Evolutionary conservation across 1,139 yeast species (phyloP).

Genomic region (Lodderomyces orthopsilosis): DNA sequence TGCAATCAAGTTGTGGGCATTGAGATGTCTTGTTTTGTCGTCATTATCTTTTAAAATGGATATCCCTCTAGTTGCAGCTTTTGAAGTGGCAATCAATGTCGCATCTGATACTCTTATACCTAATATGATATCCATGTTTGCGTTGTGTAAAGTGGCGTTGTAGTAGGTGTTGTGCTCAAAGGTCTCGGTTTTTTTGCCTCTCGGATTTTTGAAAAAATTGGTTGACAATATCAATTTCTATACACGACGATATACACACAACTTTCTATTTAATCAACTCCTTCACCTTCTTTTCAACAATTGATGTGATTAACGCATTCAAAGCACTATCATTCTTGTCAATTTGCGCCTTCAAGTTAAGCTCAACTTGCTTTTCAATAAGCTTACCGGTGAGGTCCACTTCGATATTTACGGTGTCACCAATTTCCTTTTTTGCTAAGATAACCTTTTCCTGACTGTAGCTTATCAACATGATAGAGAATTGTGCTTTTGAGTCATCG

Average conservation of each 20-base stretch:
- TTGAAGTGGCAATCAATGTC: slow-evolving; percentile 87
- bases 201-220: neutral
- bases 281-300: slow-evolving; percentile 51
- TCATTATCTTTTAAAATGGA: slow-evolving; percentile 82
- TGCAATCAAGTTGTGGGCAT: slow-evolving; percentile 79
- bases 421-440: slow-evolving; percentile 60
- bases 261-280: slow-evolving; percentile 10
- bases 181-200: slow-evolving; percentile 8
- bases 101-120: slow-evolving; percentile 82
- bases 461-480: slow-evolving; percentile 86
- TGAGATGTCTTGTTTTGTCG: slow-evolving; percentile 80
- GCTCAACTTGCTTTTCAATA: slow-evolving; percentile 77
- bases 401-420: slow-evolving; percentile 78
- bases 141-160: neutral
- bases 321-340: slow-evolving; percentile 38
- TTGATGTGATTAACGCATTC: slow-evolving; percentile 41
- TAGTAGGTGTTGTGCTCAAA: neutral
- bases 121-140: slow-evolving; percentile 77
- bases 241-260: neutral
- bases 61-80: slow-evolving; percentile 92
- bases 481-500: slow-evolving; percentile 52
- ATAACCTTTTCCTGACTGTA: slow-evolving; percentile 86
- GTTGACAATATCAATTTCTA: neutral
- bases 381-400: slow-evolving; percentile 93
- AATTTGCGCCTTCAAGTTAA: slow-evolving; percentile 55